These are phyloP conservation scores for Violaceomyces palustris DNA, from an alignment of 1,284 basidiomycete species.

Conservation along the genomic window DNA sequence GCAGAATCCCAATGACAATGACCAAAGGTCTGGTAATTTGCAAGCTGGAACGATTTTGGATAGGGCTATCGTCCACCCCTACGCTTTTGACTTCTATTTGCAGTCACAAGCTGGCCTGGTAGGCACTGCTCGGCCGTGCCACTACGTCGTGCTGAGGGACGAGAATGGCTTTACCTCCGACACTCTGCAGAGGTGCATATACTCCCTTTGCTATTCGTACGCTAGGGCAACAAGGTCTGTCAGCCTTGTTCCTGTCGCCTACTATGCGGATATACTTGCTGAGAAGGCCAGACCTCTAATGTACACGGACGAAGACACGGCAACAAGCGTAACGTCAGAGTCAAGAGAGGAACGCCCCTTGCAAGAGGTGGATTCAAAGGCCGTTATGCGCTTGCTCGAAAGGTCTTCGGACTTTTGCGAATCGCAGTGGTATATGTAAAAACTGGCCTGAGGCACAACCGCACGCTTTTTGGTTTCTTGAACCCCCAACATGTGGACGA, in stretches of 20 bases:
- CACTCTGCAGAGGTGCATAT: constrained; percentile 44
- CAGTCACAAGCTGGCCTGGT: constrained; percentile 47
- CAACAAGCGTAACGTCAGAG: constrained; percentile 4
- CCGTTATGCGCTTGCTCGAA: too few species aligned
- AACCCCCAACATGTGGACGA: too few species aligned
- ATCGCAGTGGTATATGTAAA: too few species aligned
- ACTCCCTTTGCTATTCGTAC: constrained; percentile 54
- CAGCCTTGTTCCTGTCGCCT: constrained; percentile 53
- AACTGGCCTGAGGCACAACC: too few species aligned
- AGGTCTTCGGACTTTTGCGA: too few species aligned
- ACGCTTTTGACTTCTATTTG: constrained; percentile 53
- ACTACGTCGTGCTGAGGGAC: constrained; percentile 53
- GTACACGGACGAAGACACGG: constrained; percentile 44
- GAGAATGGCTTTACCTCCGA: constrained; percentile 46
- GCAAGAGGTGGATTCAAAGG: too few species aligned
- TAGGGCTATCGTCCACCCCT: constrained; percentile 54
- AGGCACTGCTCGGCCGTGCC: constrained; percentile 55
- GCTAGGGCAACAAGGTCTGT: constrained; percentile 55
- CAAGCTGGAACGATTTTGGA: constrained; percentile 53
- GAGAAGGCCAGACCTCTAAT: constrained; percentile 54
- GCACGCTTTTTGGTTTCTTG: too few species aligned
- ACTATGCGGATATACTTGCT: constrained; percentile 56
- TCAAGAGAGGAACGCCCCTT: not conserved
- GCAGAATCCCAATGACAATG: constrained; percentile 41
- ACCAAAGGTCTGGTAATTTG: constrained; percentile 56